Percentiles rank a stretch among this genome's conserved stretches.
Evolutionary conservation across 1,139 yeast genomes (phyloP).

Genomic region (Protomyces pachydermus): DNA sequence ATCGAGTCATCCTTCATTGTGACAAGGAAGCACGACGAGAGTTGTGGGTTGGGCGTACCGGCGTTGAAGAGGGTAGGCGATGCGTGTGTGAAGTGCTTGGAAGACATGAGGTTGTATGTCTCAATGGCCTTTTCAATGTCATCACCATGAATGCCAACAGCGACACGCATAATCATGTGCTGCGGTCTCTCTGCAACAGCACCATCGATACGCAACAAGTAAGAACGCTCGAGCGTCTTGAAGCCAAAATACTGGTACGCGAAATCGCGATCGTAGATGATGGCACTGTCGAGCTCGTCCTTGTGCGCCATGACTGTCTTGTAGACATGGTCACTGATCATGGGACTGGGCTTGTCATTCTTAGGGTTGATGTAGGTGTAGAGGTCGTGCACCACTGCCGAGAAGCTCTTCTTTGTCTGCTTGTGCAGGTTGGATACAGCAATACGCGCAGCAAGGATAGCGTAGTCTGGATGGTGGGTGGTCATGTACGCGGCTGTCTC

Average conservation of each 20-base stretch:
- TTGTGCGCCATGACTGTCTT: constrained; percentile 58
- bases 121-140: constrained; percentile 68
- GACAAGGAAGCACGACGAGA: constrained; percentile 83
- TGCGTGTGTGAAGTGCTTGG: constrained; percentile 78
- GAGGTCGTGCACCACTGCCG: constrained; percentile 67
- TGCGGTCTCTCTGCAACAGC: constrained; percentile 86
- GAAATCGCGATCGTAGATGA: constrained; percentile 78
- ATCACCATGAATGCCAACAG: constrained; percentile 78
- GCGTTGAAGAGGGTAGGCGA: constrained; percentile 88
- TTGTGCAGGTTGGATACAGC: constrained; percentile 89
- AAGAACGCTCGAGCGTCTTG: constrained; percentile 81
- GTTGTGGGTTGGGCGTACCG: constrained; percentile 80
- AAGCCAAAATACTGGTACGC: constrained; percentile 79
- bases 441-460: constrained; percentile 88
- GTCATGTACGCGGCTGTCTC: constrained; percentile 98
- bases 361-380: constrained; percentile 75
- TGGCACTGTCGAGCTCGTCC: constrained; percentile 72
- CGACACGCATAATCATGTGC: constrained; percentile 82
- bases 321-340: constrained; percentile 70
- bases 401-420: constrained; percentile 84
- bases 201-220: constrained; percentile 64
- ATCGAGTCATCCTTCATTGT: constrained; percentile 88
- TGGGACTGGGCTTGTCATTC: constrained; percentile 68
- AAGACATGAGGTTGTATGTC: constrained; percentile 79
- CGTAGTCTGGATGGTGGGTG: constrained; percentile 89